phyloP scores from a whole-genome alignment of 2,329 filamentous ascomycete species.

The Neonectria faginata region DNA sequence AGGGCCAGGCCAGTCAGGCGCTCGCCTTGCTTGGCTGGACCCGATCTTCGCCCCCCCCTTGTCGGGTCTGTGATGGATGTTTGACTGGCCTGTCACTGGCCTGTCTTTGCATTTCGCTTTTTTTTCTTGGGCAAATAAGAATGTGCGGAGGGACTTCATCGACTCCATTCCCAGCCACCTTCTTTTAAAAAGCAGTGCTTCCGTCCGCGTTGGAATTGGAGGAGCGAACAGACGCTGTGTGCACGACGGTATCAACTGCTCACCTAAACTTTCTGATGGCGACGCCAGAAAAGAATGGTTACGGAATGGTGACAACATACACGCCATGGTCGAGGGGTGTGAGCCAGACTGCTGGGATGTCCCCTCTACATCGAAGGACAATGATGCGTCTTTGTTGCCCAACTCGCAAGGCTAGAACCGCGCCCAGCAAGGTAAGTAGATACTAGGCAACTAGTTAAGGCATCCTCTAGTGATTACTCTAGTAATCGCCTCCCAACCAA shows the following conservation, averaged over 20 bases:
- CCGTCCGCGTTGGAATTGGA: too few relatives aligned
- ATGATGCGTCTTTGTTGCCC: slow-evolving; percentile 15
- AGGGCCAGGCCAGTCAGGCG: slow-evolving; percentile 17
- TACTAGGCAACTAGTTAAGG: background rate
- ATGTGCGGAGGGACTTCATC: slow-evolving; percentile 2
- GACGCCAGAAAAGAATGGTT: background rate
- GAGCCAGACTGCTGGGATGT: slow-evolving; percentile 21
- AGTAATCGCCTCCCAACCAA: background rate
- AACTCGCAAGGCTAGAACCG: slow-evolving; percentile 13
- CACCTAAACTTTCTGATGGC: background rate
- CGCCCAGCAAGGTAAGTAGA: slow-evolving; percentile 10
- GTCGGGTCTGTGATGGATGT: background rate
- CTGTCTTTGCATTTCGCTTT: background rate
- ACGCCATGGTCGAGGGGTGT: background rate
- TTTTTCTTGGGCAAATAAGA: background rate
- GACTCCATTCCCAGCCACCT: slow-evolving; percentile 23
- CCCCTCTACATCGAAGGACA: slow-evolving; percentile 21
- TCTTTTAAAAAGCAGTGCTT: slow-evolving; percentile 2
- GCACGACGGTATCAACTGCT: background rate
- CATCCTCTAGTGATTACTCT: background rate
- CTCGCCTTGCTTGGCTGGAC: slow-evolving; percentile 9
- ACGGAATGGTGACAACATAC: background rate
- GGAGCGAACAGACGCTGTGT: background rate
- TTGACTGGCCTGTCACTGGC: slow-evolving; percentile 1
- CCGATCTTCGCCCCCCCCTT: slow-evolving; percentile 18